Evolutionary conservation across 441 rosid genomes (phyloP).

Genomic region (Eruca vesicaria): DNA sequence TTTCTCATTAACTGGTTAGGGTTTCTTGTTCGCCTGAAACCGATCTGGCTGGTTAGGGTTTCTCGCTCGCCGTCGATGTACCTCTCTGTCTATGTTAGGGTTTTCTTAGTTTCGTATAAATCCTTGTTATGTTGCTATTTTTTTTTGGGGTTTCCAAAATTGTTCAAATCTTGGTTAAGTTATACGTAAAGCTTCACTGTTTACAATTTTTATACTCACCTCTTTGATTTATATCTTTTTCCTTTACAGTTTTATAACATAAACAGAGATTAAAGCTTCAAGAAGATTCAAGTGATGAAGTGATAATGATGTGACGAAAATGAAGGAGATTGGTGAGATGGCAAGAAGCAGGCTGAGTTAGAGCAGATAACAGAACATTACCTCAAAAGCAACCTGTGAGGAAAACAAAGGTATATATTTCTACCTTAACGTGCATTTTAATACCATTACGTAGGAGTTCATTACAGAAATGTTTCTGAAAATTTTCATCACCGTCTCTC

Average conservation of each 20-base stretch:
- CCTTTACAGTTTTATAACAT: neutral
- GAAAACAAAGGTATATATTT: neutral
- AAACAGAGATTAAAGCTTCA: neutral
- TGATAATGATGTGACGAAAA: neutral
- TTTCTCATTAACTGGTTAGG: neutral
- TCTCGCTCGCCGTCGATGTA: neutral
- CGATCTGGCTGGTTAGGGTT: no score
- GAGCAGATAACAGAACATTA: neutral
- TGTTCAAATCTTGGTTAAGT: neutral
- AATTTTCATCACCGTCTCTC: neutral
- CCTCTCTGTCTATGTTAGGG: neutral
- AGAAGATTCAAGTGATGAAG: neutral
- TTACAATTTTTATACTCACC: neutral
- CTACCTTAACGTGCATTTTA: neutral
- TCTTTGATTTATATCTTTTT: neutral
- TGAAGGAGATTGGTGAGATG: neutral
- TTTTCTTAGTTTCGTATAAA: neutral
- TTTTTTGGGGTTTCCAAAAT: neutral
- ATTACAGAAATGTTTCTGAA: no score
- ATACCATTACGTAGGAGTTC: neutral
- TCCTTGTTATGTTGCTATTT: neutral
- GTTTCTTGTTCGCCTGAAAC: neutral
- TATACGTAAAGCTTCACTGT: neutral
- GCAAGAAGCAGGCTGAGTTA: no score
- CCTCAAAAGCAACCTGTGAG: neutral